Base-by-base conservation (phyloP, 805 yeast species). In the Yamadazyma tumulicola region DNA sequence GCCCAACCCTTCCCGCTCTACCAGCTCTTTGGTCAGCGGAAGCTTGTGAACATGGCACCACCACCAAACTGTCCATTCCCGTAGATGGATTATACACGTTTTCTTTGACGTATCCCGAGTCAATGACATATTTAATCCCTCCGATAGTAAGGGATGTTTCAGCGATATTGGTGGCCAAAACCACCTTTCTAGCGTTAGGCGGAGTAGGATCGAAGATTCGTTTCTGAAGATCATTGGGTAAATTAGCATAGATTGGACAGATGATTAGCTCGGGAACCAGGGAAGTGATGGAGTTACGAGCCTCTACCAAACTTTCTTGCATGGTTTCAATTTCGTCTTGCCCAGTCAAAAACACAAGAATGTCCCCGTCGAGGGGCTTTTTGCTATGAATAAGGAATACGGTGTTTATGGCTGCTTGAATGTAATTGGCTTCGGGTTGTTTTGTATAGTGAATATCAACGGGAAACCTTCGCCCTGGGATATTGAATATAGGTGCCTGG, bases 131-230 rank as follows among this genome's bases (percentile, higher is more conserved):
- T 46, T 86, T 76, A 12, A 93, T 93, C 1, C 98, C 98, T 10
- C 95, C 80, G 22, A 93, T 93, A 3, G 99, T 93, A 41, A 93
- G 80, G 19, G 98, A 93, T 0, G 99, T 93, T 64, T 93, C 99
- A 0, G 99, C 98, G 47, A 93, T 88, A 55, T 93, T 93, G 1
- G 99, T 93, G 0, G 97, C 97, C 24, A 93, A 60, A 0, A 93
- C 94, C 13, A 91, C 89, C 53, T 93, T 93, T 25, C 98, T 62
- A 2, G 84, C 61, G 22, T 77, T 75, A 1, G 69, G 67, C 0
- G 96, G 96, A 0, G 97, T 85, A 2, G 89, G 87, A 40, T 85
- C 93, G 54, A 93, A 93, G 23, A 93, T 88, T 37, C 69, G 69
- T 19, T 75, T 67, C 53, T 93, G 98, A 49, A 79, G 67, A 23